A percentile compares a stretch with the other conserved stretches of the same genome.
Conservation (phyloP, 371 early-diverging fungal species). For the Mucor indicus region DNA sequence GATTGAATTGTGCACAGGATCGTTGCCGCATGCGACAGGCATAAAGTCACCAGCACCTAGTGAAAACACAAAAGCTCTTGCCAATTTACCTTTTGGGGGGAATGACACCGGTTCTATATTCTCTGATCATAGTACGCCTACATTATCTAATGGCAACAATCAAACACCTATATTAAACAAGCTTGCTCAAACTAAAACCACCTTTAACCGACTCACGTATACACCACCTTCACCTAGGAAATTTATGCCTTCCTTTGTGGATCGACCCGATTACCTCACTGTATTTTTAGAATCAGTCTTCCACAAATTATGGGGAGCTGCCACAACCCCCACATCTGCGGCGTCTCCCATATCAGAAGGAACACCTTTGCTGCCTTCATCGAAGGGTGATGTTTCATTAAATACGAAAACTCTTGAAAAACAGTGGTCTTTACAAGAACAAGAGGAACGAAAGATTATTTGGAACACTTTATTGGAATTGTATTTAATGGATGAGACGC, state of each 20-base stretch:
- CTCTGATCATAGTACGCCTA: conserved; percentile 6
- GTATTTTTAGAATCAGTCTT: conserved; percentile 70
- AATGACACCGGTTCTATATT: conserved; percentile 15
- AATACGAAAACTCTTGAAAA: background rate
- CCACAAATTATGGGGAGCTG: conserved; percentile 54
- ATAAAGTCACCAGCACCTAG: conserved; percentile 30
- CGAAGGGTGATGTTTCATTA: background rate
- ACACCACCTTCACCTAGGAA: conserved; percentile 53
- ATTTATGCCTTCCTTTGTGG: conserved; percentile 76
- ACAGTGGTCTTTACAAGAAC: conserved; percentile 29
- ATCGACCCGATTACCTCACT: conserved; percentile 68
- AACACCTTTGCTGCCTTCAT: background rate
- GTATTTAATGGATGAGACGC: conserved; percentile 62
- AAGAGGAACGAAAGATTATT: conserved; percentile 65
- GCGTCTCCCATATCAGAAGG: background rate
- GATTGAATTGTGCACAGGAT: conserved; percentile 69
- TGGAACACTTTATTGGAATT: conserved; percentile 92
- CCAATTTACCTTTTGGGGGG: conserved; percentile 43
- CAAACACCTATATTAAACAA: conserved; percentile 3
- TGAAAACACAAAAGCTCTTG: conserved; percentile 12
- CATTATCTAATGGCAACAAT: conserved; percentile 1
- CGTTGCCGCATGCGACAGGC: conserved; percentile 17
- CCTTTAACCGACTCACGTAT: conserved; percentile 22
- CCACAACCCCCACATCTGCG: background rate
- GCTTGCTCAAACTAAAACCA: conserved; percentile 8